These are phyloP conservation scores for Triangularia verruculosa DNA, from an alignment of 2,329 filamentous ascomycete genomes.

Conservation along the genomic window DNA sequence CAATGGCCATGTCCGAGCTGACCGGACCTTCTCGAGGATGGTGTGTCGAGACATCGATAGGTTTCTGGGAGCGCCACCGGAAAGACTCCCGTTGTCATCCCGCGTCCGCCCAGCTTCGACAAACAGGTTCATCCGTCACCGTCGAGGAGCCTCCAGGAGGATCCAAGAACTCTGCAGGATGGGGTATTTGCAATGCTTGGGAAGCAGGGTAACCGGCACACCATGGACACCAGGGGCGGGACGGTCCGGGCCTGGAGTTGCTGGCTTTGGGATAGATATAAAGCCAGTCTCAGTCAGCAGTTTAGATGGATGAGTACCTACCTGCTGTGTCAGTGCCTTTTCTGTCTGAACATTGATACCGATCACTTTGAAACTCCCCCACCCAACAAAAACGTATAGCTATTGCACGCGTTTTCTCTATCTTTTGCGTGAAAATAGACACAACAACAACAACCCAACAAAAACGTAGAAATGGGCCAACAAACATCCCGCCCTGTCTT, in stretches of 20 bases:
- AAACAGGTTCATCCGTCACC: not conserved
- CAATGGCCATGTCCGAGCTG: constrained; percentile 3
- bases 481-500: constrained; percentile 19
- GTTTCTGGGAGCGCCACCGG: constrained; percentile 11
- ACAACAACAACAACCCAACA: too few species aligned
- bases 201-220: not conserved
- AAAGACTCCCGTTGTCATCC: constrained; percentile 8
- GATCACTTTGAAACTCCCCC: too few species aligned
- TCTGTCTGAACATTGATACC: too few species aligned
- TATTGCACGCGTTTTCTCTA: too few species aligned
- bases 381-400: too few species aligned
- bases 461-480: constrained; percentile 20
- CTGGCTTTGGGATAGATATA: not conserved
- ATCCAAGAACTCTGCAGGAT: not conserved
- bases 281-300: not conserved
- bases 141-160: not conserved
- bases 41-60: constrained; percentile 2
- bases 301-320: not conserved
- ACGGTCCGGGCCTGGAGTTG: not conserved
- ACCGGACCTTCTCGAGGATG: not conserved
- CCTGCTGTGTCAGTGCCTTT: not conserved
- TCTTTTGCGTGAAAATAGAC: too few species aligned
- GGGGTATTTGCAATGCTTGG: not conserved
- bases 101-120: not conserved
- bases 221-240: too few species aligned